Evolutionary conservation across 768 basidiomycete species (phyloP).

Genomic region (Boletus vinaceobasis): DNA sequence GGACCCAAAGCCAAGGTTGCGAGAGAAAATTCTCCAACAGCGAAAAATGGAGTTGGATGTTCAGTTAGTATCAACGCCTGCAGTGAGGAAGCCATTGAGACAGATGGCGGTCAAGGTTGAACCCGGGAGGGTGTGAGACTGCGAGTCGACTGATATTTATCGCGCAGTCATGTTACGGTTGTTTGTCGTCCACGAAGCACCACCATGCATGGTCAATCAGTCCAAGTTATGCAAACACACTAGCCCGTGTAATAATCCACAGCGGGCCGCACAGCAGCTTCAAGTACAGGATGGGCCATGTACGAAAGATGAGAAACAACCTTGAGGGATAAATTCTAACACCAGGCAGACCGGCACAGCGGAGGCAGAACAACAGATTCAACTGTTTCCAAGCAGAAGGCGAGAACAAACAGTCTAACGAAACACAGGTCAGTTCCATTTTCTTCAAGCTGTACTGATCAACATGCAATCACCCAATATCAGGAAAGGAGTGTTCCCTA

Average conservation of each 20-base stretch:
- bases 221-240: neutral
- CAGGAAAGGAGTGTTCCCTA: neutral
- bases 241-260: neutral
- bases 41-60: slow-evolving; percentile 26
- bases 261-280: neutral
- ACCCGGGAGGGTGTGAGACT: neutral
- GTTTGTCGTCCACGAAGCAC: slow-evolving; percentile 17
- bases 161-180: slow-evolving; percentile 15
- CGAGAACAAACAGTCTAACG: neutral
- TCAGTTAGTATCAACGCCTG: slow-evolving; percentile 24
- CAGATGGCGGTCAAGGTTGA: slow-evolving; percentile 7
- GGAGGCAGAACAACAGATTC: neutral
- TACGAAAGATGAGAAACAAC: neutral
- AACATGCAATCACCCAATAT: slow-evolving; percentile 8
- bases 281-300: neutral
- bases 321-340: neutral
- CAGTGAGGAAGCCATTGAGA: slow-evolving; percentile 15
- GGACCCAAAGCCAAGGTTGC: slow-evolving; percentile 29
- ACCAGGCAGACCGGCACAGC: neutral
- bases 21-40: slow-evolving; percentile 19
- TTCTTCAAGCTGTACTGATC: neutral
- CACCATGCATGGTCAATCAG: slow-evolving; percentile 1
- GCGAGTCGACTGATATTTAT: slow-evolving; percentile 12
- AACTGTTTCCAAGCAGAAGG: neutral
- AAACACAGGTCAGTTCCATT: slow-evolving; percentile 3